Evolutionary conservation across 345 rosid genomes (phyloP).

Genomic region (Pistacia vera): DNA sequence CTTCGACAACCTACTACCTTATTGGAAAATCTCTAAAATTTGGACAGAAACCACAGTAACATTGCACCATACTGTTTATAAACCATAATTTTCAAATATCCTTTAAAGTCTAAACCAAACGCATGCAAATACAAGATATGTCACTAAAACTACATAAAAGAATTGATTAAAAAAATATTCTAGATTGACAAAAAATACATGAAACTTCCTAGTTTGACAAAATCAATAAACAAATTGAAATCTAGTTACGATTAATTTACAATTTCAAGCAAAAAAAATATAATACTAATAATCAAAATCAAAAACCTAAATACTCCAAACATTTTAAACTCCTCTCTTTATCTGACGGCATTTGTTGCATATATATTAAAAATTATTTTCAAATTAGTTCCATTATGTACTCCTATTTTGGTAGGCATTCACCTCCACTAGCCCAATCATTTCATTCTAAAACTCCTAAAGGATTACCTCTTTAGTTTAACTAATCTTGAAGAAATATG

Average conservation of each 20-base stretch:
- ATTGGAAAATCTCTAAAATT: not conserved
- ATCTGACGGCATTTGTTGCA: not conserved
- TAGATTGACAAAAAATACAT: not conserved
- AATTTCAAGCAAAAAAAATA: not conserved
- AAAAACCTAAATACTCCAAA: not conserved
- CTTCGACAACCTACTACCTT: not conserved
- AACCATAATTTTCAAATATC: not conserved
- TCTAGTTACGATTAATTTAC: not conserved
- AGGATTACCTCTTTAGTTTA: not conserved
- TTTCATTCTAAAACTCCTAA: not conserved
- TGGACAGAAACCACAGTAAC: not conserved
- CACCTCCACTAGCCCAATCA: not conserved
- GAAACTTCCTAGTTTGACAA: not conserved
- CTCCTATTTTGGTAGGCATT: not conserved
- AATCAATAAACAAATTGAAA: not conserved
- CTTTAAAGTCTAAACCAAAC: not conserved
- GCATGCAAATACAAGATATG: not conserved
- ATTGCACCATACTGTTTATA: not conserved
- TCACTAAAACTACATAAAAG: not conserved
- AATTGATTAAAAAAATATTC: not conserved
- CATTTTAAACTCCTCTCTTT: not conserved
- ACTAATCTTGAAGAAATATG: not conserved
- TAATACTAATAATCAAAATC: not conserved
- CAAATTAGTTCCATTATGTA: not conserved
- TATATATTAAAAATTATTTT: not conserved